Conservation (phyloP, 352 stramenopile genomes). For the Detonula confervacea region DNA sequence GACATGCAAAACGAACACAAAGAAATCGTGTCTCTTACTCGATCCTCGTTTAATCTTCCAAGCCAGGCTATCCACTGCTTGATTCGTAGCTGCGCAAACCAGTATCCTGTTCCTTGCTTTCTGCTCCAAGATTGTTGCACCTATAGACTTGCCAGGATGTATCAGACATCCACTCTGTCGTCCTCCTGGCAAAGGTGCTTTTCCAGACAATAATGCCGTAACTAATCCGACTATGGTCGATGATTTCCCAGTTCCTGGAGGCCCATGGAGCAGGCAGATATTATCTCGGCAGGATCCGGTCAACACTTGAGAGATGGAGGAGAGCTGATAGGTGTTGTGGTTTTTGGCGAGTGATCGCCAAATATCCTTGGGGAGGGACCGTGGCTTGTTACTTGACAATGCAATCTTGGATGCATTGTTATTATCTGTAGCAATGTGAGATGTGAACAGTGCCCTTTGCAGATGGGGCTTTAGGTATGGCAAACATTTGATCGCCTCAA, state of each 20-base stretch:
- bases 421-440: conserved; percentile 6
- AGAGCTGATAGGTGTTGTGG: conserved; percentile 50
- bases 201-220: conserved; percentile 53
- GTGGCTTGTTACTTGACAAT: conserved; percentile 24
- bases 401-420: conserved; percentile 12
- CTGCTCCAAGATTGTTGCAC: conserved; percentile 17
- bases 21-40: conserved; percentile 10
- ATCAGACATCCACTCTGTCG: conserved; percentile 46
- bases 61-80: conserved; percentile 58
- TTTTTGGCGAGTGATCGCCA: conserved; percentile 37
- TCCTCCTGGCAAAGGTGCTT: conserved; percentile 50
- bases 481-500: conserved; percentile 61
- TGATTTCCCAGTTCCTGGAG: conserved; percentile 41
- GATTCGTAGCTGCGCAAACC: conserved; percentile 61
- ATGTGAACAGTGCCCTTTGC: conserved; percentile 53
- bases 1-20: conserved; percentile 1
- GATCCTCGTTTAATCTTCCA: conserved; percentile 64
- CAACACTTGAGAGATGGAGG: conserved; percentile 43
- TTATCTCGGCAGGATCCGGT: conserved; percentile 49
- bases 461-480: conserved; percentile 57
- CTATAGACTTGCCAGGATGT: conserved; percentile 54
- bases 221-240: conserved; percentile 60
- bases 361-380: conserved; percentile 43
- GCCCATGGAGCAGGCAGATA: conserved; percentile 46
- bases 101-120: conserved; percentile 51